These are phyloP conservation scores for Phytophthora hybrid DNA, from an alignment of 352 stramenopile species.

Conservation along the genomic window DNA sequence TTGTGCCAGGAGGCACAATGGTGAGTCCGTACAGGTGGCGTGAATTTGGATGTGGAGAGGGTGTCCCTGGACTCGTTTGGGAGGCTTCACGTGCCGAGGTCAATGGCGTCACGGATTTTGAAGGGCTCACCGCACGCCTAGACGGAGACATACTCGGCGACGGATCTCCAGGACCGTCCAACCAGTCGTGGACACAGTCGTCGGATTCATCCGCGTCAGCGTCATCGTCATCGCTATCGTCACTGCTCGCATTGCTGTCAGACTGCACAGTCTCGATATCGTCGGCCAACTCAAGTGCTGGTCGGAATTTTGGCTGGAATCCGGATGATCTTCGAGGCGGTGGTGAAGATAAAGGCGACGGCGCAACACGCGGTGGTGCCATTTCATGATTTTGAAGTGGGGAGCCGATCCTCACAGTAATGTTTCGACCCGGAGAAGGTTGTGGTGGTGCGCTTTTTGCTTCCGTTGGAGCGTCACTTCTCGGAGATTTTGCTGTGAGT, in stretches of 20 bases:
- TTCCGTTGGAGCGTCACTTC: constrained; percentile 6
- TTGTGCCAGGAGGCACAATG: constrained; percentile 20
- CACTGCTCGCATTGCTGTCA: constrained; percentile 30
- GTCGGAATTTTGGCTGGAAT: constrained; percentile 44
- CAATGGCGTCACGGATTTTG: constrained; percentile 13
- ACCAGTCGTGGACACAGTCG: constrained; percentile 68
- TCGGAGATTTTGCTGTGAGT: neutral
- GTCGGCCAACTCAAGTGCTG: constrained; percentile 40
- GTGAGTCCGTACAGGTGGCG: constrained; percentile 34
- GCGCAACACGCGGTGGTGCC: neutral
- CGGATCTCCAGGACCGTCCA: constrained; percentile 30
- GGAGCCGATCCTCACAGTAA: neutral
- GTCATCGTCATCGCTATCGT: constrained; percentile 43
- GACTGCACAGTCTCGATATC: constrained; percentile 43
- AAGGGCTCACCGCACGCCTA: constrained; percentile 11
- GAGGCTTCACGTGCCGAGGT: constrained; percentile 15
- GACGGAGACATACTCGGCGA: neutral
- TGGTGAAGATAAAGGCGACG: neutral
- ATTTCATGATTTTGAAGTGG: neutral
- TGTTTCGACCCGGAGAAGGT: neutral
- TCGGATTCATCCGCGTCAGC: constrained; percentile 41
- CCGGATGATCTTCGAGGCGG: constrained; percentile 18
- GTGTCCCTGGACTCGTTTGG: constrained; percentile 3
- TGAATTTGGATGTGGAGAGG: constrained; percentile 20
- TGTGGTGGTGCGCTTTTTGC: neutral